Evolutionary conservation across 352 stramenopile genomes (phyloP).

Genomic region (Peronospora destructor): DNA sequence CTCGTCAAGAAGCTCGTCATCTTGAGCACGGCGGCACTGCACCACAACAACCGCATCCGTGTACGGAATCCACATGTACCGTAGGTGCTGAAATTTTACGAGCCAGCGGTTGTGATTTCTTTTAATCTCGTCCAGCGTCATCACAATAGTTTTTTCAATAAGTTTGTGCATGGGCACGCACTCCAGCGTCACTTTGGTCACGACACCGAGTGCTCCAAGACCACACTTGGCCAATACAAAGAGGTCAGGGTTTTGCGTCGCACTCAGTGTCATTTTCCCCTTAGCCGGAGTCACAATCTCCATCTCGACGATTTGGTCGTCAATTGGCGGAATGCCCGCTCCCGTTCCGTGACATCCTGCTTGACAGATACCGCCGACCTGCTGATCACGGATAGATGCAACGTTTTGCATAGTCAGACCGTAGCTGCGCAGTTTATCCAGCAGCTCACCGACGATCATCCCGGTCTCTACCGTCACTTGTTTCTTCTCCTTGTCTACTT

Average conservation of each 20-base stretch:
- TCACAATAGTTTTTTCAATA: constrained; percentile 90
- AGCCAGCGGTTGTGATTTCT: constrained; percentile 72
- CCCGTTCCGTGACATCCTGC: constrained; percentile 94
- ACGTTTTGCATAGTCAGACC: constrained; percentile 97
- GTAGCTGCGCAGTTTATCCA: constrained; percentile 67
- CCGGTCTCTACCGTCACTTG: constrained; percentile 90
- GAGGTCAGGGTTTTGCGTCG: constrained; percentile 66
- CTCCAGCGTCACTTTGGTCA: constrained; percentile 94
- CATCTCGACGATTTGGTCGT: constrained; percentile 95
- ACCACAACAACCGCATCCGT: constrained; percentile 93
- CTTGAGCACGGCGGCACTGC: constrained; percentile 64
- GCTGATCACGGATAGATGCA: constrained; percentile 97
- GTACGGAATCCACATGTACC: constrained; percentile 99
- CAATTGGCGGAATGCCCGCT: constrained; percentile 90
- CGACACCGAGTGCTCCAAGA: constrained; percentile 92
- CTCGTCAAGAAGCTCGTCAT: constrained; percentile 36
- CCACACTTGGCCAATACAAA: constrained; percentile 93
- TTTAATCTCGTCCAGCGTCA: constrained; percentile 84
- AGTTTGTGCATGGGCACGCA: constrained; percentile 91
- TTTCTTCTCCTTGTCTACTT: constrained; percentile 83
- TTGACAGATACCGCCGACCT: constrained; percentile 95
- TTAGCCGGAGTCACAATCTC: constrained; percentile 92
- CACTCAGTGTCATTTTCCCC: constrained; percentile 85
- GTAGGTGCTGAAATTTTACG: constrained; percentile 74
- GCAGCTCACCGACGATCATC: constrained; percentile 66